These are phyloP conservation scores for Candida silvicultrix DNA, from an alignment of 805 yeast species.

Conservation along the genomic window DNA sequence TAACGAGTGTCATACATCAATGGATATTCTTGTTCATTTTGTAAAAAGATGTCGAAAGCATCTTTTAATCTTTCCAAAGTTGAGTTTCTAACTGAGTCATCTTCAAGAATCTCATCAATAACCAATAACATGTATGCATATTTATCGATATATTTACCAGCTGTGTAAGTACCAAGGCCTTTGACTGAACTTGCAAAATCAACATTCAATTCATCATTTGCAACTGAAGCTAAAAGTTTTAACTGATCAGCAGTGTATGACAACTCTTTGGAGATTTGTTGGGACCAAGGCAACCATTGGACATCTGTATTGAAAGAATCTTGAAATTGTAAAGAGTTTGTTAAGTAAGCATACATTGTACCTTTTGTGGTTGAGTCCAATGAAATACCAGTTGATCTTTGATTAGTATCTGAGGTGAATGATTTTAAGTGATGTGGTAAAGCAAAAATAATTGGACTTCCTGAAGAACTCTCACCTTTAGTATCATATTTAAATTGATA, in stretches of 20 bases:
- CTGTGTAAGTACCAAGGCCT: slow-evolving; percentile 37
- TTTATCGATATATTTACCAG: slow-evolving; percentile 51
- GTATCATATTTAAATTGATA: slow-evolving; percentile 45
- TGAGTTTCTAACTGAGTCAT: slow-evolving; percentile 30
- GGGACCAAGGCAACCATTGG: slow-evolving; percentile 39
- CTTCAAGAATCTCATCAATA: slow-evolving; percentile 40
- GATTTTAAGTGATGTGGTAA: slow-evolving; percentile 47
- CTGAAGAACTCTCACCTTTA: slow-evolving; percentile 41
- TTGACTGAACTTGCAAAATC: slow-evolving; percentile 37
- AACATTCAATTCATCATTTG: slow-evolving; percentile 39
- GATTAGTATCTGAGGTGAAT: slow-evolving; percentile 23
- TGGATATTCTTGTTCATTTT: slow-evolving; percentile 41
- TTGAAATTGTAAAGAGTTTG: slow-evolving; percentile 30
- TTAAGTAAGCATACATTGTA: slow-evolving; percentile 37
- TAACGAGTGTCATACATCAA: slow-evolving; percentile 49
- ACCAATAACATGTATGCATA: slow-evolving; percentile 51
- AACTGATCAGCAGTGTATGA: slow-evolving; percentile 39
- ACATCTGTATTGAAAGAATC: slow-evolving; percentile 35
- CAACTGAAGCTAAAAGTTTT: slow-evolving; percentile 35
- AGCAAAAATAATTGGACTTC: slow-evolving; percentile 41
- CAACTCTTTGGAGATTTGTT: slow-evolving; percentile 24
- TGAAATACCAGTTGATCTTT: slow-evolving; percentile 33
- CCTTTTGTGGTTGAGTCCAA: slow-evolving; percentile 47
- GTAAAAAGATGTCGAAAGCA: slow-evolving; percentile 36
- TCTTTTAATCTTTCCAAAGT: slow-evolving; percentile 31